Percentiles rank a stretch among this genome's conserved stretches.
phyloP scores from a whole-genome alignment of 495 filamentous ascomycete species.

The Aspergillus conjunctus region DNA sequence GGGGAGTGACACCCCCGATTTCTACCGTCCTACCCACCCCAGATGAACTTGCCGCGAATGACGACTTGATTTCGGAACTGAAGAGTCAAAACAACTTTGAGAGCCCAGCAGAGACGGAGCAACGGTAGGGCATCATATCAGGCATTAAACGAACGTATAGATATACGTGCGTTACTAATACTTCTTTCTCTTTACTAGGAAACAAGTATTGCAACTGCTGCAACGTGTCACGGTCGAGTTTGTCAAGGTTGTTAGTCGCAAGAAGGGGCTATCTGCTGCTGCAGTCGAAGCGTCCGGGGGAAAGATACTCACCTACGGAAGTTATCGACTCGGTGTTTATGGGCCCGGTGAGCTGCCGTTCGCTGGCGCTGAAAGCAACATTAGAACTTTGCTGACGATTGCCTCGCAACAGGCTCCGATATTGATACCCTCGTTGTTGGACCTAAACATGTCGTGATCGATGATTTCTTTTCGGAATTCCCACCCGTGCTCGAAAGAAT shows the following conservation, averaged over 20 bases:
- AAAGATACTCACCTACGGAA: conserved; percentile 92
- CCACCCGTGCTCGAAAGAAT: conserved; percentile 73
- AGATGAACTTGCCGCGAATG: conserved; percentile 71
- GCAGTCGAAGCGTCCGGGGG: conserved; percentile 80
- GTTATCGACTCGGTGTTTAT: conserved; percentile 90
- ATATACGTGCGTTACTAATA: conserved; percentile 13
- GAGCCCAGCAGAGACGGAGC: conserved; percentile 72
- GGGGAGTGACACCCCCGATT: conserved; percentile 85
- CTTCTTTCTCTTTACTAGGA: conserved; percentile 25
- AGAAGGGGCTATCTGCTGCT: conserved; percentile 72
- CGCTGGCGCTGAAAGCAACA: background rate
- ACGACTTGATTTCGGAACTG: conserved; percentile 77
- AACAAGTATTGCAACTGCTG: conserved; percentile 65
- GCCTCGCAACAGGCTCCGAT: conserved; percentile 71
- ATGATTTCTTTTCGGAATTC: conserved; percentile 90
- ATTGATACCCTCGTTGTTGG: conserved; percentile 94
- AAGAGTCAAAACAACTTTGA: conserved; percentile 89
- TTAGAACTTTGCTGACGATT: conserved; percentile 10
- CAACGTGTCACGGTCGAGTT: conserved; percentile 82
- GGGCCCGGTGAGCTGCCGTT: conserved; percentile 64
- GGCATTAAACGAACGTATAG: background rate
- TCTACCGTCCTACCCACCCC: conserved; percentile 73
- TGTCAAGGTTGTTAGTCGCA: conserved; percentile 73
- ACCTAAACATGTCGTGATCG: conserved; percentile 79
- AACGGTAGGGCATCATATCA: conserved; percentile 54